Conservation (phyloP, 1,284 basidiomycete species). For the Acaromyces ingoldii region DNA sequence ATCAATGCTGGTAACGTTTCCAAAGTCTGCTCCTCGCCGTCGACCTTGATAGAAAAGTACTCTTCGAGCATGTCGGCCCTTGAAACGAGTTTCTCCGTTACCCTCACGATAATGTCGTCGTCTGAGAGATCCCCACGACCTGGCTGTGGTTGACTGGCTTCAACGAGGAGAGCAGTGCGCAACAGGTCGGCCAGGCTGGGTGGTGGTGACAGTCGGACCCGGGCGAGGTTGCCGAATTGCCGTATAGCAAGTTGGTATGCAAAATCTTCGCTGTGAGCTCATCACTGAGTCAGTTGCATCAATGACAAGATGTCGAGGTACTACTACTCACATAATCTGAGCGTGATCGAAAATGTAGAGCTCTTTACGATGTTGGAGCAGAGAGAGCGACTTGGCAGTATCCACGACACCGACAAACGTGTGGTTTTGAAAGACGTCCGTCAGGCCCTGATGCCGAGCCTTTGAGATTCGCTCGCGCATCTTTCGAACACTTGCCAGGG, state of each 20-base stretch:
- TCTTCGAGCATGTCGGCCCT: slow-evolving; percentile 82
- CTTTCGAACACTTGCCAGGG: slow-evolving; percentile 69
- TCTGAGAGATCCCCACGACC: slow-evolving; percentile 45
- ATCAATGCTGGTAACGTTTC: slow-evolving; percentile 75
- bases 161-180: slow-evolving; percentile 54
- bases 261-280: slow-evolving; percentile 69
- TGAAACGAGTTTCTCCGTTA: slow-evolving; percentile 48
- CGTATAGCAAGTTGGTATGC: slow-evolving; percentile 90
- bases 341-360: slow-evolving; percentile 83
- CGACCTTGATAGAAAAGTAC: slow-evolving; percentile 70
- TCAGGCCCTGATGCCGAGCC: slow-evolving; percentile 61
- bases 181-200: slow-evolving; percentile 69
- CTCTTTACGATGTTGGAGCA: slow-evolving; percentile 82
- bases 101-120: slow-evolving; percentile 63
- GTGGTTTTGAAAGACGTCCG: slow-evolving; percentile 77
- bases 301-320: not conserved
- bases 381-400: slow-evolving; percentile 64
- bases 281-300: not conserved
- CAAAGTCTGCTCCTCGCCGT: slow-evolving; percentile 62
- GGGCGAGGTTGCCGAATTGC: slow-evolving; percentile 79
- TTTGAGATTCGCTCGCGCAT: slow-evolving; percentile 64
- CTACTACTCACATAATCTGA: slow-evolving; percentile 21
- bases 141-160: slow-evolving; percentile 67
- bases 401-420: slow-evolving; percentile 92
- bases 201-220: slow-evolving; percentile 74